These are phyloP conservation scores for Glycyrrhiza uralensis DNA, from an alignment of 306 rosid species.

Conservation along the genomic window DNA sequence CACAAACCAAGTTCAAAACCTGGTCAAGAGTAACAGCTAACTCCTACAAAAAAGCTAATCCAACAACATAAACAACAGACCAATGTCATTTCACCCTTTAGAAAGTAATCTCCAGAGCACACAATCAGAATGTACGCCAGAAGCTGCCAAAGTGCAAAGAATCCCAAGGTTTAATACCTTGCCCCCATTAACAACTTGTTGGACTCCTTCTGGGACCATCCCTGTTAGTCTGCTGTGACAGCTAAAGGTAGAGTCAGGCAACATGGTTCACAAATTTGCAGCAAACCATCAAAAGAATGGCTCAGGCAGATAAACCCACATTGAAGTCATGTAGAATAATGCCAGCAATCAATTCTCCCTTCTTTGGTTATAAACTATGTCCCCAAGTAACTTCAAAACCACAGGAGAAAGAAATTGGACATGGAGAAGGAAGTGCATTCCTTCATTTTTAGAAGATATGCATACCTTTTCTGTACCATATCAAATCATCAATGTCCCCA, in stretches of 20 bases:
- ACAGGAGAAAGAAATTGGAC: slow-evolving; percentile 9
- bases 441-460: slow-evolving; percentile 11
- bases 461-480: slow-evolving; percentile 24
- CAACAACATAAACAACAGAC: slow-evolving; percentile 11
- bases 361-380: neutral
- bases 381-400: slow-evolving; percentile 25
- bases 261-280: slow-evolving; percentile 4
- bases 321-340: slow-evolving; percentile 9
- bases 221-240: slow-evolving; percentile 14
- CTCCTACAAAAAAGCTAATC: slow-evolving; percentile 30
- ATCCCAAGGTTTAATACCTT: slow-evolving; percentile 13
- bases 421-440: slow-evolving; percentile 25
- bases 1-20: slow-evolving; percentile 9
- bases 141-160: slow-evolving; percentile 8
- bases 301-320: slow-evolving; percentile 21
- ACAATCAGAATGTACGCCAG: neutral
- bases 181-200: slow-evolving; percentile 10
- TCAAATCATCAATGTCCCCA: neutral
- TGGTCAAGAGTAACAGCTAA: slow-evolving; percentile 20
- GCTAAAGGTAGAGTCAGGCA: slow-evolving; percentile 23
- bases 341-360: slow-evolving; percentile 1
- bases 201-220: slow-evolving; percentile 5
- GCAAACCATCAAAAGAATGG: slow-evolving; percentile 19
- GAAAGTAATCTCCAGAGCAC: slow-evolving; percentile 15
- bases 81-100: slow-evolving; percentile 17